Conservation (phyloP, 1,139 yeast genomes). For the Nakaseomyces nivariensis region DNA sequence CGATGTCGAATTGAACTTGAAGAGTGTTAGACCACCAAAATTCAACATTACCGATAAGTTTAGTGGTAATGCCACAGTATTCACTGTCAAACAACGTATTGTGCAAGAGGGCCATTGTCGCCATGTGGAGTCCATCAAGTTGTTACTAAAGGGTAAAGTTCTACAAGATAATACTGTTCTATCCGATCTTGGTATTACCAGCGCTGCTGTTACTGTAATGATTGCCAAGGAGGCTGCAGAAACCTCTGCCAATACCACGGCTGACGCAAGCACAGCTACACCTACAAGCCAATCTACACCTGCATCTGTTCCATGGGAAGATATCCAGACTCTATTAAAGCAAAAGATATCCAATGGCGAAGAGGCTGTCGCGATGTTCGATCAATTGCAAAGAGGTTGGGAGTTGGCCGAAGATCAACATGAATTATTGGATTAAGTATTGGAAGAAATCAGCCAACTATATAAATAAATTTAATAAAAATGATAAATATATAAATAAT, state of each 20-base stretch:
- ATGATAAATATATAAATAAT: background rate
- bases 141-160: slow-evolving; percentile 41
- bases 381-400: slow-evolving; percentile 38
- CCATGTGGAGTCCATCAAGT: slow-evolving; percentile 30
- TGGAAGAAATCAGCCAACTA: background rate
- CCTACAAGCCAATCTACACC: background rate
- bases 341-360: slow-evolving; percentile 14
- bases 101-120: slow-evolving; percentile 23
- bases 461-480: background rate
- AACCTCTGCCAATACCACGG: slow-evolving; percentile 4
- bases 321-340: slow-evolving; percentile 23
- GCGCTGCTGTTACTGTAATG: slow-evolving; percentile 31
- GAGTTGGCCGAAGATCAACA: slow-evolving; percentile 1
- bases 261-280: background rate
- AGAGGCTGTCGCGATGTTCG: slow-evolving; percentile 22
- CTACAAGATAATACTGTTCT: slow-evolving; percentile 34
- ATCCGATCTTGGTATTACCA: slow-evolving; percentile 16
- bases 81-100: slow-evolving; percentile 32
- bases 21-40: slow-evolving; percentile 40
- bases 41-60: slow-evolving; percentile 28
- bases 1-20: slow-evolving; percentile 27
- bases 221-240: slow-evolving; percentile 13
- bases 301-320: slow-evolving; percentile 31
- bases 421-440: background rate
- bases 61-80: slow-evolving; percentile 28